phyloP scores from a whole-genome alignment of 106 monocot genomes.

The Allium fistulosum region DNA sequence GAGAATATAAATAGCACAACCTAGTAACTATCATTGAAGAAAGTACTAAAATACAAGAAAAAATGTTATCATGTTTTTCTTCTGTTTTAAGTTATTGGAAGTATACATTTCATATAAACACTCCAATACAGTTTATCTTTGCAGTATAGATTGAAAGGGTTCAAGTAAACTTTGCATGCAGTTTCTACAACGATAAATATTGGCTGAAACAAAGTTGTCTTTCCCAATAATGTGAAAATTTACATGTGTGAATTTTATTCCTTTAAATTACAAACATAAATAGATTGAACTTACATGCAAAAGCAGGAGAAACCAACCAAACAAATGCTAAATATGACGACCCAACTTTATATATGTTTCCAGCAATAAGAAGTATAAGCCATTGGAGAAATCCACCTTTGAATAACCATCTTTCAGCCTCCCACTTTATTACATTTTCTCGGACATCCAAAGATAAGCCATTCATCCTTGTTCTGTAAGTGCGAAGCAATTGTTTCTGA shows the following conservation, averaged over 20 bases:
- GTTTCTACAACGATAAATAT: too few species aligned
- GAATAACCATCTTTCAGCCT: conserved; percentile 96
- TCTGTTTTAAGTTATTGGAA: too few species aligned
- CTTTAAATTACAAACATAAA: not conserved
- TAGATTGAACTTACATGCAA: conserved; percentile 68
- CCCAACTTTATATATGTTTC: conserved; percentile 52
- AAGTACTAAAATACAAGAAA: not conserved
- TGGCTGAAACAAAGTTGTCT: too few species aligned
- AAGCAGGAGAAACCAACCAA: conserved; percentile 90
- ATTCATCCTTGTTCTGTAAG: conserved; percentile 15
- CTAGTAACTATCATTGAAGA: conserved; percentile 1
- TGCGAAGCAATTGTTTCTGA: conserved; percentile 34
- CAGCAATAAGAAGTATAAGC: conserved; percentile 63
- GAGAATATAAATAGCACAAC: conserved; percentile 4
- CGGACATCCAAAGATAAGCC: conserved; percentile 8
- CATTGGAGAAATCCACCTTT: conserved; percentile 92
- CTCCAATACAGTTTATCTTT: too few species aligned
- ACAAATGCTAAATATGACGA: conserved; percentile 77
- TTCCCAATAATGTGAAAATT: too few species aligned
- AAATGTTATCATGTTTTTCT: too few species aligned
- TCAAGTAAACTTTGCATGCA: too few species aligned
- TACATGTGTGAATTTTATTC: too few species aligned
- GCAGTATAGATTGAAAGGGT: too few species aligned
- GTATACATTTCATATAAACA: too few species aligned
- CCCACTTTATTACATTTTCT: conserved; percentile 42